Conservation (phyloP, 1,284 basidiomycete genomes). For the Coniferiporia sulphurascens region DNA sequence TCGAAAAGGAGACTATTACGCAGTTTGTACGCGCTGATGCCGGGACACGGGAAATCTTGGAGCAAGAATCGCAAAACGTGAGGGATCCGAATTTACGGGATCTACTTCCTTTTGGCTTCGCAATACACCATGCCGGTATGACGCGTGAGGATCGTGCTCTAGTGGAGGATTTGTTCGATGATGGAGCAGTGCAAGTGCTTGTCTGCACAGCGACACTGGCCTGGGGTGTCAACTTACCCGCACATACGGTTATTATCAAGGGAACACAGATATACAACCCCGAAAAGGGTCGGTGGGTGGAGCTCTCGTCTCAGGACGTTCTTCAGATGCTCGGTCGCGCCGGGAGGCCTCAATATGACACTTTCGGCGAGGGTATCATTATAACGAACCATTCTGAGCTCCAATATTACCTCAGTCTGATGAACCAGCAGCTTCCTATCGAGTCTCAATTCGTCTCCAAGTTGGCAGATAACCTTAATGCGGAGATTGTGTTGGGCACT, state of each 20-base stretch:
- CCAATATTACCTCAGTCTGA: constrained; percentile 91
- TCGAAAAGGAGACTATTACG: constrained; percentile 94
- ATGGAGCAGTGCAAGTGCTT: constrained; percentile 90
- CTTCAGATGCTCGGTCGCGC: constrained; percentile 99
- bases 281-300: constrained; percentile 96
- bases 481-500: constrained; percentile 95
- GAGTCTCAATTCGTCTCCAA: constrained; percentile 94
- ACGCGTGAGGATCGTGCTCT: constrained; percentile 87
- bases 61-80: constrained; percentile 80
- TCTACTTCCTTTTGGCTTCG: constrained; percentile 93
- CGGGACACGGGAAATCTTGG: constrained; percentile 83
- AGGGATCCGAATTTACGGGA: constrained; percentile 86
- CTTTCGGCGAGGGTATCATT: constrained; percentile 96
- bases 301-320: constrained; percentile 94
- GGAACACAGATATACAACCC: constrained; percentile 99
- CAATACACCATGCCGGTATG: constrained; percentile 99
- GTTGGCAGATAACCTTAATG: constrained; percentile 95
- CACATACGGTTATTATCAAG: constrained; percentile 98
- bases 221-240: constrained; percentile 99
- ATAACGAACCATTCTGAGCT: constrained; percentile 97
- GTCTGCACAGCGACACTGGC: constrained; percentile 98
- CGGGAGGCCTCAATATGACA: constrained; percentile 97
- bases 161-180: constrained; percentile 93
- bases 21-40: constrained; percentile 93
- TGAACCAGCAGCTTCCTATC: constrained; percentile 96